Conservation (phyloP, 108 stramenopile genomes). For the Pseudonitzschia delicatissima region DNA sequence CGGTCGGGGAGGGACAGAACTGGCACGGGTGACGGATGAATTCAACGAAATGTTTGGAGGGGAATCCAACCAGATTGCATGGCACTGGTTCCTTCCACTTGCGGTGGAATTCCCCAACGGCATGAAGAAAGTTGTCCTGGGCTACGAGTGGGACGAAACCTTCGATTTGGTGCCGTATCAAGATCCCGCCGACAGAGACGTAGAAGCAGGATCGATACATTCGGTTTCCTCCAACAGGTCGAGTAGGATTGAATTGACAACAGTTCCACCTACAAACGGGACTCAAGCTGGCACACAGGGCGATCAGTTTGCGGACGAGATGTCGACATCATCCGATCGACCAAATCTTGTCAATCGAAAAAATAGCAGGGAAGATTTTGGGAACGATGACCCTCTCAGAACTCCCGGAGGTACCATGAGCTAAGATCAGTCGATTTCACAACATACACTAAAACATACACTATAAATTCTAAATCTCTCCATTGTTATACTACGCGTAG, state of each 20-base stretch:
- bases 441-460: too few species aligned
- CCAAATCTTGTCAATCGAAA: constrained; percentile 14
- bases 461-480: too few species aligned
- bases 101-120: constrained; percentile 69
- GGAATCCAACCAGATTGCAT: constrained; percentile 51
- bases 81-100: constrained; percentile 76
- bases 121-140: constrained; percentile 71
- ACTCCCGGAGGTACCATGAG: constrained; percentile 15
- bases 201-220: constrained; percentile 5
- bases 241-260: background rate
- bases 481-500: too few species aligned
- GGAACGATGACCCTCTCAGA: background rate
- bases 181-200: constrained; percentile 30
- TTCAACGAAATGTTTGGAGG: constrained; percentile 96
- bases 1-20: constrained; percentile 69
- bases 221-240: background rate
- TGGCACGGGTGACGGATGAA: constrained; percentile 61
- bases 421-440: too few species aligned
- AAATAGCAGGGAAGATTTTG: constrained; percentile 21
- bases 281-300: background rate
- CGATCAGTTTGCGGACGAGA: too few species aligned
- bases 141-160: constrained; percentile 67
- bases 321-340: constrained; percentile 4
- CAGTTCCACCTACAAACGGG: constrained; percentile 8
- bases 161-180: constrained; percentile 52